These are phyloP conservation scores for Senecio squalidus DNA, from an alignment of 140 eudicot species.

Conservation along the genomic window DNA sequence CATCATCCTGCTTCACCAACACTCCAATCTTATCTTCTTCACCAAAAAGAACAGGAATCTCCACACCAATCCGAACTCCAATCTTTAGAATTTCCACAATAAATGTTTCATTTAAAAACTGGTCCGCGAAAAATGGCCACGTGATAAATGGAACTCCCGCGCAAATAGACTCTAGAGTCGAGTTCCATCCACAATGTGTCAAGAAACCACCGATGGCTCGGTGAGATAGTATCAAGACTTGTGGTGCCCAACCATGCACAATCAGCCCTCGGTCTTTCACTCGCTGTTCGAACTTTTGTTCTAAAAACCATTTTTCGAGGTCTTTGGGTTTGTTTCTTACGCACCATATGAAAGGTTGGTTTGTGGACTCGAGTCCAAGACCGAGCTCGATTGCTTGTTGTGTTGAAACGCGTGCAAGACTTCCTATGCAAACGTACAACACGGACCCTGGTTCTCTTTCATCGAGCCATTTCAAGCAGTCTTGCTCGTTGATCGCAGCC, in stretches of 20 bases:
- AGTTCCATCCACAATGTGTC: conserved; percentile 57
- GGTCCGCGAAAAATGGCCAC: conserved; percentile 51
- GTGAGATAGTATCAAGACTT: conserved; percentile 38
- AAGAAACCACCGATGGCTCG: conserved; percentile 36
- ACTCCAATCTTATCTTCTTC: conserved; percentile 24
- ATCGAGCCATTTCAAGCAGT: conserved; percentile 40
- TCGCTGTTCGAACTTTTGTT: conserved; percentile 33
- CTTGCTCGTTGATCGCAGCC: conserved; percentile 25
- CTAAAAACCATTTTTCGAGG: conserved; percentile 29
- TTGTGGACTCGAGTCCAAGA: conserved; percentile 31
- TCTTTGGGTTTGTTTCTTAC: conserved; percentile 25
- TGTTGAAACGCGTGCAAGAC: conserved; percentile 18
- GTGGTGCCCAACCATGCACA: conserved; percentile 49
- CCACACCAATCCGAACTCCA: conserved; percentile 42
- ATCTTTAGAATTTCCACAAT: conserved; percentile 31
- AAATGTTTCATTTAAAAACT: conserved; percentile 34
- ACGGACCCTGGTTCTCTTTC: conserved; percentile 25
- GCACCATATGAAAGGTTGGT: conserved; percentile 39
- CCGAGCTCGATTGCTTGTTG: conserved; percentile 37
- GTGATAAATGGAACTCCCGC: conserved; percentile 38
- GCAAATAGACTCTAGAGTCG: conserved; percentile 31
- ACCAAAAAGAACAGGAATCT: conserved; percentile 19
- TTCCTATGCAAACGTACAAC: conserved; percentile 36
- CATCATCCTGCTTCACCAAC: conserved; percentile 27
- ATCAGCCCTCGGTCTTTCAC: conserved; percentile 28